A percentile compares a stretch with the other conserved stretches of the same genome.
Evolutionary conservation across 345 rosid species (phyloP).

Genomic region (Citrus reticulata): DNA sequence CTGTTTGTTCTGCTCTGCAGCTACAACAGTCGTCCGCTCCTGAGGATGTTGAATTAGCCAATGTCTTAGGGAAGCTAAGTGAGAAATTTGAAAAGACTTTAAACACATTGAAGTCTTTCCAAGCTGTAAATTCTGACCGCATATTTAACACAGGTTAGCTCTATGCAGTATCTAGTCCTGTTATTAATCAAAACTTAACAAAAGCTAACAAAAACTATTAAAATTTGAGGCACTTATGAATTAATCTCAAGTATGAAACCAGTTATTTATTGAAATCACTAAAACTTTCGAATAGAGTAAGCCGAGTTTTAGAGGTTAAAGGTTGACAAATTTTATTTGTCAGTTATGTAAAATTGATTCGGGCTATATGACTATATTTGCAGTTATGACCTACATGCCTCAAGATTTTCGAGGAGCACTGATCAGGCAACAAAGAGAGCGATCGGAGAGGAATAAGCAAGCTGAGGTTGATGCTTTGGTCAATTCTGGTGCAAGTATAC

Average conservation of each 20-base stretch:
- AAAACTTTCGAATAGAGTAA: not conserved
- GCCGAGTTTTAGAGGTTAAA: not conserved
- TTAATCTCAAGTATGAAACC: not conserved
- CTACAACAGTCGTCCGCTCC: conserved; percentile 59
- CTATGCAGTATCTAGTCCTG: not conserved
- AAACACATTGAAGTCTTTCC: conserved; percentile 59
- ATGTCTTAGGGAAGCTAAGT: conserved; percentile 30
- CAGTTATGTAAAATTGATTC: not conserved
- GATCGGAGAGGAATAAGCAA: conserved; percentile 98
- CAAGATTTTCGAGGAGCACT: conserved; percentile 96
- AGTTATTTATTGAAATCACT: not conserved
- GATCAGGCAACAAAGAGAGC: conserved; percentile 82
- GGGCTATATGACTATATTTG: conserved; percentile 12
- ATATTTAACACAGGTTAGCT: conserved; percentile 75
- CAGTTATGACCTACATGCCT: conserved; percentile 99
- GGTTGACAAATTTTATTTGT: not conserved
- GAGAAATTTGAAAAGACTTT: conserved; percentile 42
- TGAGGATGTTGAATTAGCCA: conserved; percentile 47
- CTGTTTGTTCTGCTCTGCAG: conserved; percentile 30
- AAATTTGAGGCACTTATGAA: not conserved
- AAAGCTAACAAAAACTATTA: not conserved
- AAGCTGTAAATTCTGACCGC: conserved; percentile 72
- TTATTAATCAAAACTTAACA: not conserved
- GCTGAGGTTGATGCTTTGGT: conserved; percentile 84
- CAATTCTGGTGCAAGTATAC: conserved; percentile 78